A percentile compares a stretch with the other conserved stretches of the same genome.
Evolutionary conservation across 2,329 filamentous ascomycete species (phyloP).

Genomic region (Botrytis cinerea): DNA sequence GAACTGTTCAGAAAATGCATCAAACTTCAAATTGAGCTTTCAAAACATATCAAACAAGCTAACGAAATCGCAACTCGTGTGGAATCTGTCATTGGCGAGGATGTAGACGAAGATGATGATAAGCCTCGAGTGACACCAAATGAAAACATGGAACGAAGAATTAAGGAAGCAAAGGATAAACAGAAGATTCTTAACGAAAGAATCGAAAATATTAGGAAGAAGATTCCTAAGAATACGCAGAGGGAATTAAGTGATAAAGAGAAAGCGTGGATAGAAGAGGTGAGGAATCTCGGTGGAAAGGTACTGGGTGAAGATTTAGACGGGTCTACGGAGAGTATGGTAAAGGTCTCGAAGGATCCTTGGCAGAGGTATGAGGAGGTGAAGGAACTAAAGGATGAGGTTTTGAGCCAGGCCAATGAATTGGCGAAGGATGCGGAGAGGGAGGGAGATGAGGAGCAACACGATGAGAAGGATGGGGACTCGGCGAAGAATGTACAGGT

Average conservation of each 20-base stretch:
- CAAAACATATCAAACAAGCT: constrained; percentile 65
- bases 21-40: constrained; percentile 66
- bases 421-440: constrained; percentile 8
- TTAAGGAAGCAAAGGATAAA: constrained; percentile 55
- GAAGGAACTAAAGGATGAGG: constrained; percentile 45
- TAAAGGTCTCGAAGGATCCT: constrained; percentile 46
- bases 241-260: constrained; percentile 64
- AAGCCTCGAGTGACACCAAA: constrained; percentile 53
- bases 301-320: constrained; percentile 35
- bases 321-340: constrained; percentile 6
- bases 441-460: neutral
- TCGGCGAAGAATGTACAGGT: constrained; percentile 44
- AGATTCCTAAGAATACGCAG: constrained; percentile 50
- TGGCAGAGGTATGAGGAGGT: constrained; percentile 59
- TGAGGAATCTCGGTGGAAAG: constrained; percentile 47
- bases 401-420: constrained; percentile 38
- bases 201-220: constrained; percentile 59
- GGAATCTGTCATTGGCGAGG: constrained; percentile 64
- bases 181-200: constrained; percentile 59
- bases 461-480: constrained; percentile 29
- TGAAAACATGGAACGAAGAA: constrained; percentile 59
- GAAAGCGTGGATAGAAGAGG: constrained; percentile 58
- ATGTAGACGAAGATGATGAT: constrained; percentile 49
- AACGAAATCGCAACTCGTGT: constrained; percentile 66
- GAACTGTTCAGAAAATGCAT: constrained; percentile 73